Percentiles rank a stretch among this genome's conserved stretches.
Evolutionary conservation across 768 basidiomycete species (phyloP).

Genomic region (Tulasnella sp.): DNA sequence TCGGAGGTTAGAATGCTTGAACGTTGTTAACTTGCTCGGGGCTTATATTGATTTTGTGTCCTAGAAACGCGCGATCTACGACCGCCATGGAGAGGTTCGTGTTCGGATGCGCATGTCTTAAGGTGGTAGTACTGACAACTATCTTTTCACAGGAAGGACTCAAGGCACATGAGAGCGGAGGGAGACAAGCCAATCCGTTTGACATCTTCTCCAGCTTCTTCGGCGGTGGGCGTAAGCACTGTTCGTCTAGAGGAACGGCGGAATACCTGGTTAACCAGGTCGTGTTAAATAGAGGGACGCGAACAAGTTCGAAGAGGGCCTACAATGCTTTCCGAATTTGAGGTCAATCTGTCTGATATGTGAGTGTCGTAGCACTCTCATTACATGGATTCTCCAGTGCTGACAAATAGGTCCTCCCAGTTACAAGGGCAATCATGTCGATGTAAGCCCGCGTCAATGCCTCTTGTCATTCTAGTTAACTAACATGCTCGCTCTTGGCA

Average conservation of each 20-base stretch:
- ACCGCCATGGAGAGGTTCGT: constrained; percentile 78
- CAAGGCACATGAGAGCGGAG: constrained; percentile 67
- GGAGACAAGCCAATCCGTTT: constrained; percentile 85
- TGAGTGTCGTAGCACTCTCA: constrained; percentile 31
- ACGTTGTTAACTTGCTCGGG: neutral
- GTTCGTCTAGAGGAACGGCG: neutral
- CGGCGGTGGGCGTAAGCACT: constrained; percentile 60
- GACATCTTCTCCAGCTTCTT: constrained; percentile 94
- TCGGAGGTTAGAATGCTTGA: constrained; percentile 45
- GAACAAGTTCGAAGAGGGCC: constrained; percentile 70
- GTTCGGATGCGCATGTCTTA: neutral
- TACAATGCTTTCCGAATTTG: constrained; percentile 70
- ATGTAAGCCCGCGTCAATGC: constrained; percentile 41
- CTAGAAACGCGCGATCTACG: constrained; percentile 90
- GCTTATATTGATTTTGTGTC: neutral
- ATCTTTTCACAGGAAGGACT: constrained; percentile 61
- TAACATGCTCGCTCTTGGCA: neutral
- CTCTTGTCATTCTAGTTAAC: constrained; percentile 17
- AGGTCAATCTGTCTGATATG: constrained; percentile 81
- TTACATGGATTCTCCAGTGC: neutral
- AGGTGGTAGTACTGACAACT: neutral
- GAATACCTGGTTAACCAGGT: neutral
- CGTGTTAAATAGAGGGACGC: constrained; percentile 37
- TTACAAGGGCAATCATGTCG: constrained; percentile 79
- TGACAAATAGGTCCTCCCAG: constrained; percentile 32